Evolutionary conservation across 495 filamentous ascomycete species (phyloP), one percentile per base, ranked within the genome.

Genomic region (Aspergillus sclerotioniger): DNA sequence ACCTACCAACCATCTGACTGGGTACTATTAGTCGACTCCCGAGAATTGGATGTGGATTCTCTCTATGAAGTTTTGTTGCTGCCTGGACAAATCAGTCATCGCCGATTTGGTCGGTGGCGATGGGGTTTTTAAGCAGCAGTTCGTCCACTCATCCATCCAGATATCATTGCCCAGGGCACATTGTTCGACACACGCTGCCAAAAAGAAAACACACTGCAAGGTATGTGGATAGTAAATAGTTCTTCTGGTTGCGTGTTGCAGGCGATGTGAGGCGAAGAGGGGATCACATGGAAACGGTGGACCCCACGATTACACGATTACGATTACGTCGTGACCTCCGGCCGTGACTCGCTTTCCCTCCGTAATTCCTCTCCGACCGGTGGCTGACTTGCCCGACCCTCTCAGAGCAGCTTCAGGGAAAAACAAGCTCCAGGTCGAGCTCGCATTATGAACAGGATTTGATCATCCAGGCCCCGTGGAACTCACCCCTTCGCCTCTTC

Each of bases 321-420:
- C n/a, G n/a, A n/a, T 64, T 54, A 56, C 58, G 58, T 60, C 54
- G 62, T 63, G 61, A 60, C 56, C 31, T 25, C 19, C 47, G 15
- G 47, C 12, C 47, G 48, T 56, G 59, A 53, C 45, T 60, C 48
- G 39, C 39, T 33, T 31, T 48, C 32, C 25, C 46, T 48, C 51
- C 46, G 35, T 20, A 57, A 50, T 50, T 44, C 16, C 25, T 20
- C 32, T 32, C 19, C 54, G 54, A 50, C 44, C 43, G 33, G 3
- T 16, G 19, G 29, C 21, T 37, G n/a, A 33, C 44, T 20, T 35
- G 8, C 29, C 8, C 28, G 6, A 28, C 16, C 10, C 10, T 39
- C 15, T 13, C 35, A 39, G 35, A 39, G 3, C 5, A 9, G 9
- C 9, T 35, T 35, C 33, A 10, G 9, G 33, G 2, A 13, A 35